Conservation (phyloP, 2,329 filamentous ascomycete genomes). For the Colletotrichum lentis region DNA sequence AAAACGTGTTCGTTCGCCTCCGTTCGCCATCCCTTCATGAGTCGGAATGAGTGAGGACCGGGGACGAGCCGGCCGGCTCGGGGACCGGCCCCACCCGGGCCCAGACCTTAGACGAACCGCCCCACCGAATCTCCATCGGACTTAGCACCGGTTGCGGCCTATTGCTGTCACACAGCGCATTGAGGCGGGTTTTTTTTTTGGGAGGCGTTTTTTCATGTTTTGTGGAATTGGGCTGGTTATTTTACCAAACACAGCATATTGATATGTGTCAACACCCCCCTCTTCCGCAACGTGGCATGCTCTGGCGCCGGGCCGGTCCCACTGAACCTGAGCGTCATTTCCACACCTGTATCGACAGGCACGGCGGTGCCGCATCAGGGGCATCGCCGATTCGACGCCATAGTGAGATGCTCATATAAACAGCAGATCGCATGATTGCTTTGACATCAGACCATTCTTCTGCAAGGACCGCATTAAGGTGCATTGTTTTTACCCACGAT, state of each 20-base stretch:
- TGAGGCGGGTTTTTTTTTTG: background rate
- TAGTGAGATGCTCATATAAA: conserved; percentile 31
- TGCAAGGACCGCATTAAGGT: conserved; percentile 11
- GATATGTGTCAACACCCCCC: conserved; percentile 30
- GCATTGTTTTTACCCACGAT: conserved; percentile 20
- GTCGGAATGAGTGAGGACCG: conserved; percentile 5
- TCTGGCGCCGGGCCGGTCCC: conserved; percentile 35
- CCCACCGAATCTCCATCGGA: conserved; percentile 28
- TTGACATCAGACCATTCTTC: conserved; percentile 10
- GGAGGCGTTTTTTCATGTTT: background rate
- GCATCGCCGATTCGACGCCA: conserved; percentile 14
- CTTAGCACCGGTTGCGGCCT: conserved; percentile 22
- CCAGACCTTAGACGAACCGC: conserved; percentile 2
- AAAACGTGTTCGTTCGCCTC: conserved; percentile 3
- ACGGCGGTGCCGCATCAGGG: conserved; percentile 6
- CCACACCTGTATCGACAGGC: conserved; percentile 31
- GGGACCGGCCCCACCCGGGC: conserved; percentile 33
- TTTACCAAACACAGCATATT: conserved; percentile 20
- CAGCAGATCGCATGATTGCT: background rate
- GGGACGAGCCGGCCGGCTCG: conserved; percentile 32
- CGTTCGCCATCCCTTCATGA: conserved; percentile 6
- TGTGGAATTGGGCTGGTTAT: conserved; percentile 15
- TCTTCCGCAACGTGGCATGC: conserved; percentile 12
- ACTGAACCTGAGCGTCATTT: conserved; percentile 2
- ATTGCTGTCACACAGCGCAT: background rate